Conservation (phyloP, 352 stramenopile species). For the Phytophthora pinifolia region DNA sequence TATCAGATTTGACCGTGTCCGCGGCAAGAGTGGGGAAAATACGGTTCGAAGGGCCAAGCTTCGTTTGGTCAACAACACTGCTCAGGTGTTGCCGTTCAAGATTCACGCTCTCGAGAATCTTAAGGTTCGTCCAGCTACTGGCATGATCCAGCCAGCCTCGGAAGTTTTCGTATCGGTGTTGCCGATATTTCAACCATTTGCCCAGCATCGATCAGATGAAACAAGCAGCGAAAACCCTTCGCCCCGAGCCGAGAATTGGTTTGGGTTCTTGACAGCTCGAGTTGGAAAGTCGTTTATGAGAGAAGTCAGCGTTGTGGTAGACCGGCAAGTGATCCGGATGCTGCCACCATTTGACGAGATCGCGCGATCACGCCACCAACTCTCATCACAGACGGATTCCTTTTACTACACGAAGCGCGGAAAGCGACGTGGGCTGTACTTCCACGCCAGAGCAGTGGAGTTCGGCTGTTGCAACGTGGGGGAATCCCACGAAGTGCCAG, state of each 20-base stretch:
- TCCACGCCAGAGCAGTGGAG: conserved; percentile 82
- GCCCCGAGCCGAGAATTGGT: conserved; percentile 46
- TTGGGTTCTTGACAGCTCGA: conserved; percentile 57
- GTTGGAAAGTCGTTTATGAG: conserved; percentile 49
- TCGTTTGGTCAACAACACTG: conserved; percentile 62
- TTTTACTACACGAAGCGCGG: conserved; percentile 87
- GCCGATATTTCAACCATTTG: conserved; percentile 57
- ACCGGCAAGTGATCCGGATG: conserved; percentile 32
- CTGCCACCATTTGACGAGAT: conserved; percentile 65
- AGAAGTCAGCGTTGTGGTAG: conserved; percentile 74
- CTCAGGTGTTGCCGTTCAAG: conserved; percentile 48
- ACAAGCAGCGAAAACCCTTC: conserved; percentile 9
- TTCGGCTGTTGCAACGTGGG: conserved; percentile 73
- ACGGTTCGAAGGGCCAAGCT: conserved; percentile 33
- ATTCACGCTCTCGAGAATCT: conserved; percentile 62
- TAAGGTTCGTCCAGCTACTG: conserved; percentile 40
- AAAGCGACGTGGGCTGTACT: conserved; percentile 77
- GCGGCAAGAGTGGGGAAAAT: conserved; percentile 26
- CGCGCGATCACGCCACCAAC: conserved; percentile 55
- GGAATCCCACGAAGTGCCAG: conserved; percentile 75
- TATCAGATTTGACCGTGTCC: conserved; percentile 49
- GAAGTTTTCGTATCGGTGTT: conserved; percentile 47
- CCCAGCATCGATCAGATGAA: conserved; percentile 14
- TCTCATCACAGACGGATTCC: conserved; percentile 76
- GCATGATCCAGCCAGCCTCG: conserved; percentile 46